Evolutionary conservation across 1,284 basidiomycete species (phyloP).

Genomic region (Trametes polyzona): DNA sequence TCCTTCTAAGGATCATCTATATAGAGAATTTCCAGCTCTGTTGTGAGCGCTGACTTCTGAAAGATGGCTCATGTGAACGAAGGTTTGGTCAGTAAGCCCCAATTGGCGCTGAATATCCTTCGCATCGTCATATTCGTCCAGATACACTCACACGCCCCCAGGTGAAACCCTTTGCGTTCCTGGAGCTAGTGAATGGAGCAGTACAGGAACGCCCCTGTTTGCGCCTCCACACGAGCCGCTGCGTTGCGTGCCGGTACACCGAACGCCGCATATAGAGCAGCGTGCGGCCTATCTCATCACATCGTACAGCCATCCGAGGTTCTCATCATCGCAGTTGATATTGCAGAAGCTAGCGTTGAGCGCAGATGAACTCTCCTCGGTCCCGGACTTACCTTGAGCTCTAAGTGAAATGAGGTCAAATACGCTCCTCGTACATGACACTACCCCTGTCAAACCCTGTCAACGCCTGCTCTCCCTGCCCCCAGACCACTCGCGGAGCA

Average conservation of each 20-base stretch:
- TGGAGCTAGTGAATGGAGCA: no score
- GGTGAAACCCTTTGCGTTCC: background rate
- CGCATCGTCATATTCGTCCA: background rate
- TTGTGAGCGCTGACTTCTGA: background rate
- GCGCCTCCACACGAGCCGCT: no score
- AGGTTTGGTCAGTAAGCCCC: background rate
- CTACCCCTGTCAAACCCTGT: background rate
- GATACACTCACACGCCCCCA: background rate
- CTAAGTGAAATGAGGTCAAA: background rate
- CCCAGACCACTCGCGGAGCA: background rate
- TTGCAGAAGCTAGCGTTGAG: background rate
- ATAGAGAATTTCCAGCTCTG: no score
- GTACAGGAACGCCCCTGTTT: no score
- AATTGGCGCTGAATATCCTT: background rate
- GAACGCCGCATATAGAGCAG: constrained; percentile 1
- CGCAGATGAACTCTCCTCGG: background rate
- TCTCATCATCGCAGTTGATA: background rate
- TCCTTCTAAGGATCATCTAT: no score
- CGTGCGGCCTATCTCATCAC: background rate
- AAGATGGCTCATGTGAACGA: background rate
- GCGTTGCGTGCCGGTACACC: no score
- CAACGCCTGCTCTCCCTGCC: background rate
- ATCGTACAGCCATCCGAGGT: background rate
- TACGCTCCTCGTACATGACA: background rate
- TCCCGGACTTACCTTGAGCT: background rate